These are phyloP conservation scores for Vitis rupestris DNA, from an alignment of 164 flowering plant genomes.

Conservation along the genomic window DNA sequence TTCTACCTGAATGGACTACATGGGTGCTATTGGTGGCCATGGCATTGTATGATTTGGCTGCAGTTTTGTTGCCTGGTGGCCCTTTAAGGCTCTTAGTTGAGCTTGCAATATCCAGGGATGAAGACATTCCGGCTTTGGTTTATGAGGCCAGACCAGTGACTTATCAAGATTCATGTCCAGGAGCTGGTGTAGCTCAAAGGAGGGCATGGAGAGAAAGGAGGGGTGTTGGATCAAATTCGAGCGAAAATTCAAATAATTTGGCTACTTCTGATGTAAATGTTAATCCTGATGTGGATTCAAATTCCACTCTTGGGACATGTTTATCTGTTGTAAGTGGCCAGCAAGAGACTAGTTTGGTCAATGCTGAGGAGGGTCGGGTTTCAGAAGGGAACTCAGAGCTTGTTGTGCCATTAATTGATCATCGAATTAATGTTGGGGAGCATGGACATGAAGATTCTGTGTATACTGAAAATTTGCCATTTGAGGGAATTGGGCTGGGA, in stretches of 20 bases:
- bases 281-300: constrained; percentile 14
- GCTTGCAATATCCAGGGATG: constrained; percentile 92
- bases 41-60: constrained; percentile 97
- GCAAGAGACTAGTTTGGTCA: constrained; percentile 29
- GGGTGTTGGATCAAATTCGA: constrained; percentile 13
- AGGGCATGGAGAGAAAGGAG: constrained; percentile 73
- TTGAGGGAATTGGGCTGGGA: constrained; percentile 91
- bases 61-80: constrained; percentile 95
- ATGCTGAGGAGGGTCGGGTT: constrained; percentile 44
- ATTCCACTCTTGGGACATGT: constrained; percentile 17
- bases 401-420: constrained; percentile 60
- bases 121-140: constrained; percentile 96
- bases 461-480: constrained; percentile 35
- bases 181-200: constrained; percentile 40
- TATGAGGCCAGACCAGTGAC: constrained; percentile 90
- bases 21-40: constrained; percentile 87
- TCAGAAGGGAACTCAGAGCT: constrained; percentile 36
- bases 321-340: constrained; percentile 16
- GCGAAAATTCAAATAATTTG: constrained; percentile 21
- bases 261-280: constrained; percentile 7
- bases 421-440: constrained; percentile 18
- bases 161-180: constrained; percentile 21
- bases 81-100: constrained; percentile 92
- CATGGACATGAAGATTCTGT: constrained; percentile 22
- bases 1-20: constrained; percentile 97